Conservation (phyloP, 768 basidiomycete genomes). For the Suillus subluteus region DNA sequence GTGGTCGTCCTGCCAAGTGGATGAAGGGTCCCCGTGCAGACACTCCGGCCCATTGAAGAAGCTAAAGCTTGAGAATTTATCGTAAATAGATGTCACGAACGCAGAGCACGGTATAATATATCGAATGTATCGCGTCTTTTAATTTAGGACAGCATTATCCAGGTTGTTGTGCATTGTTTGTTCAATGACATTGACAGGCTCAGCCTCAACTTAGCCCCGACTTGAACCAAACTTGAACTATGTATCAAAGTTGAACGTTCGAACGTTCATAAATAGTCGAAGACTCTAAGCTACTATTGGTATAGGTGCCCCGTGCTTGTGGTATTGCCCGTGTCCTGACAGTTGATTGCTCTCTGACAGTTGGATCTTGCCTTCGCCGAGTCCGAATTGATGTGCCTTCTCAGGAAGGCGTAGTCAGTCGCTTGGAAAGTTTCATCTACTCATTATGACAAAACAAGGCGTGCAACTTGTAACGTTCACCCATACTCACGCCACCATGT, state of each 20-base stretch:
- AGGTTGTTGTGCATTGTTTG: not conserved
- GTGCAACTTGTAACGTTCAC: too few species aligned
- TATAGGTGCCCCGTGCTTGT: not conserved
- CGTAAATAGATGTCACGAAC: not conserved
- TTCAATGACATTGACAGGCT: not conserved
- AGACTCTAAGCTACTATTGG: not conserved
- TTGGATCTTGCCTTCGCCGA: too few species aligned
- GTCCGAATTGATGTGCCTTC: too few species aligned
- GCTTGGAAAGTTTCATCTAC: too few species aligned
- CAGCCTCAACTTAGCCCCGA: not conserved
- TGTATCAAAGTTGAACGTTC: not conserved
- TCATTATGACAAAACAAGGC: too few species aligned
- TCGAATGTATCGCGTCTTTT: not conserved
- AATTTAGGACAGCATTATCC: not conserved
- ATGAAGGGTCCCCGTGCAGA: not conserved
- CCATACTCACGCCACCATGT: not conserved
- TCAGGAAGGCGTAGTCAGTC: too few species aligned
- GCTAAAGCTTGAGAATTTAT: slow-evolving; percentile 1
- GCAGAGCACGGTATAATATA: not conserved
- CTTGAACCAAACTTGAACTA: not conserved
- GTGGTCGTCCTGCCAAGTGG: not conserved
- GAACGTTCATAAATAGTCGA: not conserved
- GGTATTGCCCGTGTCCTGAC: not conserved
- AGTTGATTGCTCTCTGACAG: not conserved
- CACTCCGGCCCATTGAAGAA: not conserved